Percentiles rank a stretch among this genome's conserved stretches.
These are phyloP conservation scores for Fusarium redolens DNA, from an alignment of 2,329 filamentous ascomycete species.

Conservation along the genomic window DNA sequence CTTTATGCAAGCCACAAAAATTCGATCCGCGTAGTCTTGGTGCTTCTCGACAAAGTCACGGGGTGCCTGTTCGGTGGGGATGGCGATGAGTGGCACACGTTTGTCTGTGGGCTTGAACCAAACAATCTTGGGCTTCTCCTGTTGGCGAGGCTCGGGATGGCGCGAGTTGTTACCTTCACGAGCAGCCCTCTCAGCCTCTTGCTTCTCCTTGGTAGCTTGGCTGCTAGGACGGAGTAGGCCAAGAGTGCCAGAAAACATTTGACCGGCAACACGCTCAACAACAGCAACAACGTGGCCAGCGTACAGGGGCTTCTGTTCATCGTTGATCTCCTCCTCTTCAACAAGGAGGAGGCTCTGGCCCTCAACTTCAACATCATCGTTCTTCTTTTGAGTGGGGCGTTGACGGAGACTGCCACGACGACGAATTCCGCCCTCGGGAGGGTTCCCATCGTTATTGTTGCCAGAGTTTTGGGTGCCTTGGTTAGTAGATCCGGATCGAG, in stretches of 20 bases:
- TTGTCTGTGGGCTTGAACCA: conserved; percentile 99
- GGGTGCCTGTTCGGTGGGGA: conserved; percentile 96
- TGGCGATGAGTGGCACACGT: conserved; percentile 96
- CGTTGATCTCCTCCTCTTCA: conserved; percentile 98
- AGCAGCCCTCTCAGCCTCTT: conserved; percentile 94
- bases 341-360: conserved; percentile 96
- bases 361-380: conserved; percentile 98
- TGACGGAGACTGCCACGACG: conserved; percentile 95
- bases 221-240: conserved; percentile 95
- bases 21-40: conserved; percentile 95
- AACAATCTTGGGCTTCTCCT: conserved; percentile 99
- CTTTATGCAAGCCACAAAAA: conserved; percentile 99
- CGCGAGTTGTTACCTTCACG: conserved; percentile 81
- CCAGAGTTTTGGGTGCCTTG: conserved; percentile 73
- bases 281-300: conserved; percentile 97
- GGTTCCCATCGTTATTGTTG: conserved; percentile 71
- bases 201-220: conserved; percentile 99
- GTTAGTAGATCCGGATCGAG: conserved; percentile 79
- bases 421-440: conserved; percentile 85
- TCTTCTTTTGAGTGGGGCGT: conserved; percentile 99
- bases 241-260: conserved; percentile 98
- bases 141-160: conserved; percentile 79
- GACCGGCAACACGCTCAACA: conserved; percentile 94
- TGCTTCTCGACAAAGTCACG: conserved; percentile 99
- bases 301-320: conserved; percentile 97